Evolutionary conservation across 2,329 filamentous ascomycete species (phyloP).

Genomic region (Claviceps sp.): DNA sequence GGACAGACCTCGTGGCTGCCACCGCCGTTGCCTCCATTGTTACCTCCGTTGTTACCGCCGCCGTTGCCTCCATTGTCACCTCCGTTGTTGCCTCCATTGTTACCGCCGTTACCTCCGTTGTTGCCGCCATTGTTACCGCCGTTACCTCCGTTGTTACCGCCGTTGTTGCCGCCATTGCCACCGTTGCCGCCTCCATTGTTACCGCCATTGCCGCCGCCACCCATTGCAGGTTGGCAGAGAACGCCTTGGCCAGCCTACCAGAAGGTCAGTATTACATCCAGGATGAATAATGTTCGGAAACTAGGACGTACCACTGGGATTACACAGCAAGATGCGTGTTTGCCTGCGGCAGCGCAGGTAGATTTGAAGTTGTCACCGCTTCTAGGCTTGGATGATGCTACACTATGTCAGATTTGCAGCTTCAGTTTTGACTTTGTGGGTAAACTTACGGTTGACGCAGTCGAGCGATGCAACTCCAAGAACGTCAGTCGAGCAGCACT

Average conservation of each 20-base stretch:
- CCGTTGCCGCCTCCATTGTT: background rate
- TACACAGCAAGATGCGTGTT: slow-evolving; percentile 6
- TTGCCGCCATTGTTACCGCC: background rate
- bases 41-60: background rate
- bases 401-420: background rate
- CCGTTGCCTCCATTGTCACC: background rate
- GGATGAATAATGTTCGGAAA: too few relatives aligned
- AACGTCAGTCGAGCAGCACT: slow-evolving; percentile 36
- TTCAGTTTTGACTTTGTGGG: too few relatives aligned
- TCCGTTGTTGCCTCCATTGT: background rate
- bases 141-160: background rate
- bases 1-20: background rate
- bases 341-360: slow-evolving; percentile 1
- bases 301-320: slow-evolving; percentile 4
- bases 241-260: background rate
- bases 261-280: background rate
- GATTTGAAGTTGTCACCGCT: slow-evolving; percentile 3
- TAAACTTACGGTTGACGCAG: slow-evolving; percentile 18
- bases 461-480: slow-evolving; percentile 32
- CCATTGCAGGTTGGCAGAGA: background rate
- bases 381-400: background rate
- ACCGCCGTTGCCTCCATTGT: background rate
- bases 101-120: background rate
- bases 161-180: background rate
- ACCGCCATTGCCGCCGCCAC: background rate